Evolutionary conservation across 768 basidiomycete species (phyloP).

Genomic region (Boletus tylopilopsis): DNA sequence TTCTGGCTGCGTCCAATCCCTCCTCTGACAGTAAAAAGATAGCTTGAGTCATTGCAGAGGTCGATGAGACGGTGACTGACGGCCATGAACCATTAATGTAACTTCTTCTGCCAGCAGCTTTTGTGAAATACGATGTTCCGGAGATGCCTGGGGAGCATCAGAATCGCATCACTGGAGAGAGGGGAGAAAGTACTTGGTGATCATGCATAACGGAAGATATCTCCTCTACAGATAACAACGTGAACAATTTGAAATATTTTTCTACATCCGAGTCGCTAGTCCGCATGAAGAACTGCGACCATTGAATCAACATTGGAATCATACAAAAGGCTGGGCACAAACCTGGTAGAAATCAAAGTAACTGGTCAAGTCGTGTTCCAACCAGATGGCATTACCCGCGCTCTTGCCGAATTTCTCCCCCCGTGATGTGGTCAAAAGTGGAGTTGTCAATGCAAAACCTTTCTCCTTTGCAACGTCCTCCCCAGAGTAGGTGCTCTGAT

Average conservation of each 20-base stretch:
- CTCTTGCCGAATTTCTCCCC: slow-evolving; percentile 99
- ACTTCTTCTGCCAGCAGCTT: slow-evolving; percentile 52
- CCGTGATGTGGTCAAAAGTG: slow-evolving; percentile 82
- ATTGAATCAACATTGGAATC: not conserved
- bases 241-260: slow-evolving; percentile 78
- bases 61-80: slow-evolving; percentile 31
- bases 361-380: slow-evolving; percentile 74
- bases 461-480: slow-evolving; percentile 21
- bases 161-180: not conserved
- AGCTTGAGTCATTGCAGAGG: not conserved
- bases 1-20: slow-evolving; percentile 39
- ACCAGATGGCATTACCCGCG: slow-evolving; percentile 92
- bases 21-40: slow-evolving; percentile 29
- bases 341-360: slow-evolving; percentile 96
- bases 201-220: slow-evolving; percentile 53
- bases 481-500: slow-evolving; percentile 6
- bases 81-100: slow-evolving; percentile 56
- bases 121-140: slow-evolving; percentile 46
- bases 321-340: not conserved
- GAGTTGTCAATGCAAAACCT: slow-evolving; percentile 87
- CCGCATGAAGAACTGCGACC: slow-evolving; percentile 79
- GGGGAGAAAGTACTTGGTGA: slow-evolving; percentile 48
- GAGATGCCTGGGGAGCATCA: slow-evolving; percentile 22
- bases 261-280: slow-evolving; percentile 77
- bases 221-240: slow-evolving; percentile 58